Conservation (phyloP, 345 rosid species). For the Pugionium dolabratum region DNA sequence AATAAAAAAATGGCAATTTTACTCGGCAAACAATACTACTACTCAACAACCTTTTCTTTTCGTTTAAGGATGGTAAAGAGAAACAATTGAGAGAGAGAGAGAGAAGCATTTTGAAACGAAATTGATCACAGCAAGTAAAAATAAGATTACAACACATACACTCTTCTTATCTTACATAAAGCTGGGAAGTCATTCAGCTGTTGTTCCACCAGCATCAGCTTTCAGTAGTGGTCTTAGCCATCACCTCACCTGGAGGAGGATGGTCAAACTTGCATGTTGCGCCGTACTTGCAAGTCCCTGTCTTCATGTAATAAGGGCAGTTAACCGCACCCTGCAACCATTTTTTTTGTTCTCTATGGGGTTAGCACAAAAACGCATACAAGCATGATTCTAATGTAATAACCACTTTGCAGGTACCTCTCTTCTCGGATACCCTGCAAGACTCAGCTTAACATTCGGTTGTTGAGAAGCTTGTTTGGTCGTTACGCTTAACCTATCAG, state of each 20-base stretch:
- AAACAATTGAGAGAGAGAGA: neutral
- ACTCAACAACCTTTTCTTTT: conserved; percentile 24
- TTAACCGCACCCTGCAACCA: conserved; percentile 62
- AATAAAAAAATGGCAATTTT: conserved; percentile 6
- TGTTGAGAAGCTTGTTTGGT: conserved; percentile 50
- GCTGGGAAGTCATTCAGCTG: conserved; percentile 27
- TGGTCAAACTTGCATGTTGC: conserved; percentile 89
- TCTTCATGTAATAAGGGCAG: conserved; percentile 95
- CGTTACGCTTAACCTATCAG: conserved; percentile 56
- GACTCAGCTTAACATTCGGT: conserved; percentile 66
- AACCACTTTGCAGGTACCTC: conserved; percentile 52
- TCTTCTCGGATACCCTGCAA: conserved; percentile 94
- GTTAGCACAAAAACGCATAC: conserved; percentile 23
- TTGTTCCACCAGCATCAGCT: conserved; percentile 42
- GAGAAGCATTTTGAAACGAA: neutral
- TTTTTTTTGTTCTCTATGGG: conserved; percentile 3
- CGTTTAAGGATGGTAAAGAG: conserved; percentile 13
- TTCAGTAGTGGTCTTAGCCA: conserved; percentile 49
- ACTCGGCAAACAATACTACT: conserved; percentile 18
- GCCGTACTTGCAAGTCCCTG: conserved; percentile 86
- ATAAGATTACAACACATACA: conserved; percentile 33
- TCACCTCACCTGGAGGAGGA: conserved; percentile 93
- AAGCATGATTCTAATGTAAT: conserved; percentile 11
- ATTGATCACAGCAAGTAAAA: conserved; percentile 20
- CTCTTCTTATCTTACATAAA: conserved; percentile 36